These are phyloP conservation scores for Aspergillus biplanus DNA, from an alignment of 495 filamentous ascomycete genomes.

Conservation along the genomic window DNA sequence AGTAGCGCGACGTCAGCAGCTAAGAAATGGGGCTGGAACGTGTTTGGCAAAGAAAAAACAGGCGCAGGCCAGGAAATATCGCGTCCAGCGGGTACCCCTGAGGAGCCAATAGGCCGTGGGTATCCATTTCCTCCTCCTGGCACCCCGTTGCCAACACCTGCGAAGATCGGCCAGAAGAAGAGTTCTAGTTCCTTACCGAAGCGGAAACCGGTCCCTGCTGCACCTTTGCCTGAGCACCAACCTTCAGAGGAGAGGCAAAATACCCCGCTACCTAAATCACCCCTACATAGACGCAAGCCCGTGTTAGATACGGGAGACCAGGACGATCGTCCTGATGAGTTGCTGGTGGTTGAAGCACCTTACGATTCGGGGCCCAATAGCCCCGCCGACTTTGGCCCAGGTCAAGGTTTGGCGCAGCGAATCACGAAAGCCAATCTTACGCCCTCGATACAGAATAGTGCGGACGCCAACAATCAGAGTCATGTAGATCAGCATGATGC, in stretches of 20 bases:
- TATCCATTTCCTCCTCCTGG: constrained; percentile 54
- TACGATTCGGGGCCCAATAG: constrained; percentile 55
- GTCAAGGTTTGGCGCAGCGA: constrained; percentile 11
- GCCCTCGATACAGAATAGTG: not conserved
- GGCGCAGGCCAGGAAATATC: constrained; percentile 35
- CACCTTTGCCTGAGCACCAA: constrained; percentile 37
- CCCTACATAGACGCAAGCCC: constrained; percentile 44
- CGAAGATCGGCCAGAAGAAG: constrained; percentile 62
- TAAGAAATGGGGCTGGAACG: constrained; percentile 81
- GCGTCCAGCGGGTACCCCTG: constrained; percentile 55
- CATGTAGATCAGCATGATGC: not conserved
- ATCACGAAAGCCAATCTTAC: not conserved
- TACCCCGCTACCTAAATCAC: constrained; percentile 29
- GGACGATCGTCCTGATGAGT: constrained; percentile 34
- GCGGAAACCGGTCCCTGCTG: constrained; percentile 58
- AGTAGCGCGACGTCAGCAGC: constrained; percentile 76
- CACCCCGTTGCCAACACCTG: constrained; percentile 74
- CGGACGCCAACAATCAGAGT: not conserved
- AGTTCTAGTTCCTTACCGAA: constrained; percentile 62
- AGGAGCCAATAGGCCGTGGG: constrained; percentile 74
- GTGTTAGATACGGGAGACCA: constrained; percentile 28
- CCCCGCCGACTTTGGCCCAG: constrained; percentile 39
- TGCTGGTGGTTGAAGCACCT: constrained; percentile 58
- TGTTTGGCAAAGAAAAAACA: constrained; percentile 61
- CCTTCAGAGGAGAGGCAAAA: constrained; percentile 30